Evolutionary conservation across 2,329 filamentous ascomycete species (phyloP).

Genomic region (Cordyceps tenuipes): DNA sequence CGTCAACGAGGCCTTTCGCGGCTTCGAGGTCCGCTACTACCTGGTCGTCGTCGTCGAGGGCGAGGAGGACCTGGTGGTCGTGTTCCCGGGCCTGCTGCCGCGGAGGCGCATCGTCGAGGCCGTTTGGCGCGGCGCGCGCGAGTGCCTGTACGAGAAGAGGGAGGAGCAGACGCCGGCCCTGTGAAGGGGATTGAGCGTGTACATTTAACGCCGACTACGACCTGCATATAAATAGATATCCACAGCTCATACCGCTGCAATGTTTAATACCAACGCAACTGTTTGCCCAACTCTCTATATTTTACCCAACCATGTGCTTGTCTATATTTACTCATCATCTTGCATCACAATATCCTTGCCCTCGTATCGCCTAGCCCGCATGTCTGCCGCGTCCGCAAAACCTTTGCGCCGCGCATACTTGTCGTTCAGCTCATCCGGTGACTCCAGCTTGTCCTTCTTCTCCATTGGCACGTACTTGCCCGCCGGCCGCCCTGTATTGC

Average conservation of each 20-base stretch:
- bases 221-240: not conserved
- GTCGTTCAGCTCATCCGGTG: constrained; percentile 50
- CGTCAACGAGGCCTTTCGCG: constrained; percentile 89
- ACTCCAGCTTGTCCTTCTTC: constrained; percentile 39
- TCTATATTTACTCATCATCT: constrained; percentile 16
- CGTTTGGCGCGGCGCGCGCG: constrained; percentile 80
- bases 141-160: constrained; percentile 62
- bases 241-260: not conserved
- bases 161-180: constrained; percentile 23
- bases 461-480: constrained; percentile 50
- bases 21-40: constrained; percentile 86
- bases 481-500: constrained; percentile 38
- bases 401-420: constrained; percentile 55
- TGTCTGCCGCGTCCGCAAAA: constrained; percentile 42
- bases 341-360: constrained; percentile 23
- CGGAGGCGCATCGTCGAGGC: constrained; percentile 66
- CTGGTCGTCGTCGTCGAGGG: constrained; percentile 83
- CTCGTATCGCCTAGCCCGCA: constrained; percentile 28
- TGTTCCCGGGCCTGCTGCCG: constrained; percentile 79
- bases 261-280: not conserved
- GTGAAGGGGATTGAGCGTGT: not conserved
- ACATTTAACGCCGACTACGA: not conserved
- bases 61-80: constrained; percentile 84
- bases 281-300: not conserved
- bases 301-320: not conserved